Percentiles rank a stretch among this genome's conserved stretches.
Evolutionary conservation across 202 grass and related monocot species (phyloP).

Genomic region (Bolboschoenoplectus hybrid): DNA sequence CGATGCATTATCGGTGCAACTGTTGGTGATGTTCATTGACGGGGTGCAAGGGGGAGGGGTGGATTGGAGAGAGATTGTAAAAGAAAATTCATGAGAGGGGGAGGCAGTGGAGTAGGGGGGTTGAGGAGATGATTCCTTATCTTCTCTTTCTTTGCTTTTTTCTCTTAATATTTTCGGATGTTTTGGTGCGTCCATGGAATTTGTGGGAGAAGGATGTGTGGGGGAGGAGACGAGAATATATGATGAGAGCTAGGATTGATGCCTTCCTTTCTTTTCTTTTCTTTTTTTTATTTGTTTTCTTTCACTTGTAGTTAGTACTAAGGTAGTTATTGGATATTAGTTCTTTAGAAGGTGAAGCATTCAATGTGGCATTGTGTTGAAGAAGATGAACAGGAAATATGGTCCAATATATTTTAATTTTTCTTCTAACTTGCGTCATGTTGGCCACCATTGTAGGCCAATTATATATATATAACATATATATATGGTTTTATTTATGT

Average conservation of each 20-base stretch:
- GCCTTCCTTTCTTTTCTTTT: background rate
- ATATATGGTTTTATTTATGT: background rate
- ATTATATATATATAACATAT: background rate
- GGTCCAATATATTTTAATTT: background rate
- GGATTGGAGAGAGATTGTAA: constrained; percentile 42
- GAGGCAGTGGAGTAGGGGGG: constrained; percentile 35
- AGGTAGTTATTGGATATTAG: constrained; percentile 25
- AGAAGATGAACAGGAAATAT: constrained; percentile 10
- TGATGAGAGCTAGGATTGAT: background rate
- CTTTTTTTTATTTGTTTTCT: background rate
- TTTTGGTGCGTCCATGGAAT: constrained; percentile 77
- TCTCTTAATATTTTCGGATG: constrained; percentile 58
- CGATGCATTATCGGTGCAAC: constrained; percentile 16
- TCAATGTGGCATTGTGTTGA: constrained; percentile 23
- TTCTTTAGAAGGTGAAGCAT: constrained; percentile 34
- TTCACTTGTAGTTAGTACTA: constrained; percentile 19
- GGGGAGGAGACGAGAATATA: constrained; percentile 25
- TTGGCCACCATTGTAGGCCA: constrained; percentile 10
- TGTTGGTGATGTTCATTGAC: constrained; percentile 35
- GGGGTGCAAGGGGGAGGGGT: background rate
- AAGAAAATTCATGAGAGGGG: constrained; percentile 50
- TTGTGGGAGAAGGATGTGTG: constrained; percentile 29
- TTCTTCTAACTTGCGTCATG: constrained; percentile 16
- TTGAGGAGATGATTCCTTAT: constrained; percentile 51
- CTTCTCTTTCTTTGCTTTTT: constrained; percentile 76